Evolutionary conservation across 2,329 filamentous ascomycete genomes (phyloP).

Genomic region (Alternaria atra): DNA sequence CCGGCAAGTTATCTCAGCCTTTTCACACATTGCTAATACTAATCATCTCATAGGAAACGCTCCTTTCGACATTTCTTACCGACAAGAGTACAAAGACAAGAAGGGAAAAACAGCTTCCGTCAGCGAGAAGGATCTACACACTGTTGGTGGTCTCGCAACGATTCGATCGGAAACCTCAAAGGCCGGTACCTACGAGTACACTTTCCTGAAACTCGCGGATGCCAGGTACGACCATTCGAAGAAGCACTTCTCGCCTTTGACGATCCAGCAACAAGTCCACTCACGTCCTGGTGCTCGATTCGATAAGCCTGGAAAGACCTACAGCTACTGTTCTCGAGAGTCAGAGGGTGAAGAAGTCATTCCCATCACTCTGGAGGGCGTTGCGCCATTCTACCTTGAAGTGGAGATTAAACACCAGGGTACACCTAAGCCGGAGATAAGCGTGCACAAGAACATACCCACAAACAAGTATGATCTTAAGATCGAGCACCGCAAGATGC

Average conservation of each 20-base stretch:
- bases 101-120: conserved; percentile 66
- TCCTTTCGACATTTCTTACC: conserved; percentile 85
- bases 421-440: conserved; percentile 78
- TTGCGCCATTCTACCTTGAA: conserved; percentile 88
- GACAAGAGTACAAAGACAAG: conserved; percentile 75
- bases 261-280: conserved; percentile 84
- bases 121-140: conserved; percentile 76
- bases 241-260: conserved; percentile 70
- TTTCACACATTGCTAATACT: conserved; percentile 11
- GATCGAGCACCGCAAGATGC: conserved; percentile 84
- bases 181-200: conserved; percentile 85
- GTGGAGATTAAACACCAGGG: conserved; percentile 93
- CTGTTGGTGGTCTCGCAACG: conserved; percentile 76
- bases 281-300: conserved; percentile 84
- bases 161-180: conserved; percentile 87
- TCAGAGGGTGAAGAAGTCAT: conserved; percentile 84
- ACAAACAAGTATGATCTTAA: conserved; percentile 78
- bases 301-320: conserved; percentile 85
- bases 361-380: conserved; percentile 82
- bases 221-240: conserved; percentile 82
- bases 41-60: conserved; percentile 67
- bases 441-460: conserved; percentile 81
- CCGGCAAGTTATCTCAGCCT: conserved; percentile 63
- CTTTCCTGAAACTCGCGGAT: conserved; percentile 83
- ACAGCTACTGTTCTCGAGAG: conserved; percentile 93